Evolutionary conservation across 805 yeast genomes (phyloP).

Genomic region (Zygosaccharomyces rouxii): DNA sequence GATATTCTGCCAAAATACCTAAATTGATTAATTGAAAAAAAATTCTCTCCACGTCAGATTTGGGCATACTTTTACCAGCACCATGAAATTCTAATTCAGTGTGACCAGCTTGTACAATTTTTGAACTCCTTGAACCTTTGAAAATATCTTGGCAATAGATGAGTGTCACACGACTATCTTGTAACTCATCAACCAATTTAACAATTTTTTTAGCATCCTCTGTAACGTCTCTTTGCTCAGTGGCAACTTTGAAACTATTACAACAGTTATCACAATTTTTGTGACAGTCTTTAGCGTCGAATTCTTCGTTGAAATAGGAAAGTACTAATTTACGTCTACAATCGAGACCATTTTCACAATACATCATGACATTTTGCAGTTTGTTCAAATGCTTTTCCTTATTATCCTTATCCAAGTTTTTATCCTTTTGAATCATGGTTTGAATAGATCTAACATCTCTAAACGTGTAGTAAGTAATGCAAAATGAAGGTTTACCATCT

Average conservation of each 20-base stretch:
- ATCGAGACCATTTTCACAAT: constrained; percentile 86
- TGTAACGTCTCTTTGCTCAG: constrained; percentile 65
- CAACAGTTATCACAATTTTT: constrained; percentile 84
- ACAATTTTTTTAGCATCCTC: constrained; percentile 55
- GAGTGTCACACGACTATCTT: constrained; percentile 61
- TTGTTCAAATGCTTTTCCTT: constrained; percentile 74
- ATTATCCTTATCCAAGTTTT: constrained; percentile 55
- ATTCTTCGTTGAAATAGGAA: constrained; percentile 83
- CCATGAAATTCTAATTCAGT: constrained; percentile 63
- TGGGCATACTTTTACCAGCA: constrained; percentile 57
- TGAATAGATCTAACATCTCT: constrained; percentile 75
- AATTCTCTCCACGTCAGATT: constrained; percentile 72
- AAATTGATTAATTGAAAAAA: constrained; percentile 72
- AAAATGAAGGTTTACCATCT: constrained; percentile 80
- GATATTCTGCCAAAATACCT: constrained; percentile 63
- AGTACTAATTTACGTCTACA: constrained; percentile 87
- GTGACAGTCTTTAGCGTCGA: constrained; percentile 60
- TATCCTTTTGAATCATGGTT: constrained; percentile 72
- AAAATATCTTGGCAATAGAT: constrained; percentile 79
- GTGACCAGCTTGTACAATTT: constrained; percentile 60
- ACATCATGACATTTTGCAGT: constrained; percentile 78
- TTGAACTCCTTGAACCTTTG: constrained; percentile 64
- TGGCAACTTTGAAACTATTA: constrained; percentile 39
- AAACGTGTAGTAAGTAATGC: constrained; percentile 76
- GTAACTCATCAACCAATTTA: constrained; percentile 52